A percentile compares a stretch with the other conserved stretches of the same genome.
phyloP scores from a whole-genome alignment of 768 basidiomycete genomes.

The Suillus tomentosus region DNA sequence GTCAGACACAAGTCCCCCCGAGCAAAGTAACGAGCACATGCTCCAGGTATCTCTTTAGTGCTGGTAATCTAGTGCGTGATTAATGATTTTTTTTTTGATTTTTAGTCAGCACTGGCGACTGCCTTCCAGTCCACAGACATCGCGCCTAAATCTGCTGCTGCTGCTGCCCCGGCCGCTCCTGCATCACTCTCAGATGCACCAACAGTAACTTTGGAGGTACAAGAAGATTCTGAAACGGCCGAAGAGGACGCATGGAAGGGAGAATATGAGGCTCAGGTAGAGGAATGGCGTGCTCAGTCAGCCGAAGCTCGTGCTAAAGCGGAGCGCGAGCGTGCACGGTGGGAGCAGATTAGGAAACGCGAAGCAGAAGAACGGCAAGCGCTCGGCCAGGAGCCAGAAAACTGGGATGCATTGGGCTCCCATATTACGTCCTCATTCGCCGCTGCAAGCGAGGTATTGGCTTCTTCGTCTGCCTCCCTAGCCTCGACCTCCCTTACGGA shows the following conservation, averaged over 20 bases:
- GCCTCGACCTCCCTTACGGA: constrained; percentile 37
- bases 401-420: constrained; percentile 27
- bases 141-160: constrained; percentile 14
- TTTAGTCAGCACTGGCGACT: constrained; percentile 27
- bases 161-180: constrained; percentile 10
- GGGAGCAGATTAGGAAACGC: constrained; percentile 60
- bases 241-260: constrained; percentile 59
- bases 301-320: constrained; percentile 75
- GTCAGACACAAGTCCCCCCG: constrained; percentile 28
- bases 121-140: constrained; percentile 31
- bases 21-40: constrained; percentile 26
- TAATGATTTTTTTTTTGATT: not conserved
- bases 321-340: constrained; percentile 69
- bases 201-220: not conserved
- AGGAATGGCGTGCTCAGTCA: constrained; percentile 71
- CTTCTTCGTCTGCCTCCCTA: constrained; percentile 25
- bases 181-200: not conserved
- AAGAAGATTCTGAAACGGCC: not conserved
- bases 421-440: constrained; percentile 17
- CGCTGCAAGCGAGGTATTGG: constrained; percentile 15
- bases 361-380: constrained; percentile 48
- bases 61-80: not conserved
- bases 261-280: constrained; percentile 68
- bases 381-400: constrained; percentile 24
- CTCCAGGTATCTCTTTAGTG: constrained; percentile 22